phyloP scores from a whole-genome alignment of 495 filamentous ascomycete genomes.

The Halenospora varia region DNA sequence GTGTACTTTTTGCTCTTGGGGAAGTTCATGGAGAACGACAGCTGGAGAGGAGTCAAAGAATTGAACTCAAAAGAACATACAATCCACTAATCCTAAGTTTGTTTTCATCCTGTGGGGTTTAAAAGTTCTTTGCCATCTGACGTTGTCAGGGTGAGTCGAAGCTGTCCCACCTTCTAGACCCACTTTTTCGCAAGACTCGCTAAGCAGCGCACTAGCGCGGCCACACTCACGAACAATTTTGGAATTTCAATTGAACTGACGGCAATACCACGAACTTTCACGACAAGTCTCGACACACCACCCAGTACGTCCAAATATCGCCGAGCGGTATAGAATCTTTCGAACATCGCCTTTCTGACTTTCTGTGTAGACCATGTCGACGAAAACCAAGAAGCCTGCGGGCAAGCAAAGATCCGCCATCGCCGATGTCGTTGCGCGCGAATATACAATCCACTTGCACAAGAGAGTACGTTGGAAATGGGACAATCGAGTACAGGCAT shows the following conservation, averaged over 20 bases:
- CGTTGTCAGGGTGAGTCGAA: too few relatives aligned
- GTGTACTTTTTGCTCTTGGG: too few relatives aligned
- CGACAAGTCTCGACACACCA: conserved; percentile 23
- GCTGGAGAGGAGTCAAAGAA: too few relatives aligned
- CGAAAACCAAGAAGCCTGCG: conserved; percentile 57
- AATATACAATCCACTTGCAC: conserved; percentile 99
- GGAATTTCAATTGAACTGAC: neutral
- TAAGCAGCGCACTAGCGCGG: conserved; percentile 2
- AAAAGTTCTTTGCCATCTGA: too few relatives aligned
- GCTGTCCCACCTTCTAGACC: too few relatives aligned
- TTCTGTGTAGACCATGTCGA: conserved; percentile 70
- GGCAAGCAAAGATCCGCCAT: conserved; percentile 90
- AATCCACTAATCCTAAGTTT: too few relatives aligned
- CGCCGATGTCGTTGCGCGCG: conserved; percentile 95
- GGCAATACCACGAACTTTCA: conserved; percentile 3
- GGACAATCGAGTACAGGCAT: conserved; percentile 14
- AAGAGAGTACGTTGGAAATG: conserved; percentile 82
- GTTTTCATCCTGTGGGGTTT: too few relatives aligned
- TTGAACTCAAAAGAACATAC: too few relatives aligned
- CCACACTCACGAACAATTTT: conserved; percentile 5
- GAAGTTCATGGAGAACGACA: too few relatives aligned
- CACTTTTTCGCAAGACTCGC: neutral
- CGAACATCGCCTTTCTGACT: conserved; percentile 10
- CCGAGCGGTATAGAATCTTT: neutral
- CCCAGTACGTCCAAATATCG: conserved; percentile 14